Base-by-base conservation (phyloP, 805 yeast species). In the Yamadazyma insecticola region DNA sequence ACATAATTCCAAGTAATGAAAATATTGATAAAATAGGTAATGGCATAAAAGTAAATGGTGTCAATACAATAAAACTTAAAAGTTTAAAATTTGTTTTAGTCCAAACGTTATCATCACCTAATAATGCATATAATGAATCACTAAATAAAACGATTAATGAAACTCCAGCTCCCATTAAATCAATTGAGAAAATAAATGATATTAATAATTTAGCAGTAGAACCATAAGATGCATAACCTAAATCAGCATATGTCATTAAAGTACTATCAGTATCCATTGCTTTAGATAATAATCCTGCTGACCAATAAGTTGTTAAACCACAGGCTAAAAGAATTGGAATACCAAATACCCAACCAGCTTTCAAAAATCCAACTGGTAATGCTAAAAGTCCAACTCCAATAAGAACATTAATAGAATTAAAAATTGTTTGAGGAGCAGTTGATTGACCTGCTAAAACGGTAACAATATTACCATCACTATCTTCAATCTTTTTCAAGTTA, bases 171-270 rank as follows among this genome's bases (percentile, higher is more conserved):
- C 90, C 95, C 35, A 83, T 44, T 26, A 88, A 65, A 47, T 88
- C 96, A 24, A 84, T 44, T 1, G 90, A 79, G 50, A 88, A 87
- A 10, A 87, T 49, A 10, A 78, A 43, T 2, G 95, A 83, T 19
- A 88, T 82, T 21, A 81, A 53, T 3, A 84, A 64, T 46, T 95
- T 72, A 2, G 92, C 95, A 19, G 64, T 65, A 2, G 81, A 63
- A 1, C 96, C 96, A 50, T 81, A 86, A 0, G 89, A 83, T n/a
- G 86, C 84, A 46, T 75, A 80, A 3, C 94, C 95, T 29, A 88
- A 66, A 59, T 88, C 96, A 0, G 95, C 94, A 53, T 87, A 88
- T 0, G 96, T 83, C 67, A 81, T 78, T 32, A 87, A 59, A 0
- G 92, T 79, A 11, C 74, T 79, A 57, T 87, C 92, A 1, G 87